Conservation (phyloP, 768 basidiomycete species). For the Boletus vermiculosoides region DNA sequence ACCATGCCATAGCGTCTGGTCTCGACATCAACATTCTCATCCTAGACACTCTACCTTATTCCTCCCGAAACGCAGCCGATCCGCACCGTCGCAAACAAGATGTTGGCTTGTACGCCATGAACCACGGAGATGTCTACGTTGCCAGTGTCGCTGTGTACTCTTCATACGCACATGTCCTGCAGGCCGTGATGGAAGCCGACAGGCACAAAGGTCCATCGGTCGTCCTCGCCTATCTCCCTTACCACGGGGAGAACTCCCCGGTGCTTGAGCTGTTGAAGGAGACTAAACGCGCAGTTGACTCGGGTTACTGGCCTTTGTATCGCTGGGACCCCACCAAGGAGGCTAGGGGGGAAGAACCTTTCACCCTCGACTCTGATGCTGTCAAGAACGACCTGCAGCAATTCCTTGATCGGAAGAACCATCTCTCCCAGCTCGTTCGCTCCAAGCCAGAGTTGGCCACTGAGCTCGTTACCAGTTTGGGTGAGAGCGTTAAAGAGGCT, state of each 20-base stretch:
- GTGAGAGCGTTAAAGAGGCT: slow-evolving; percentile 80
- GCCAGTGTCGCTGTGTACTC: slow-evolving; percentile 95
- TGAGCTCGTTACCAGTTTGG: slow-evolving; percentile 80
- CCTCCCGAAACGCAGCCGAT: slow-evolving; percentile 65
- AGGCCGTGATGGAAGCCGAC: slow-evolving; percentile 89
- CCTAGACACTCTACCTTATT: slow-evolving; percentile 90
- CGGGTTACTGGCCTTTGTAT: slow-evolving; percentile 98
- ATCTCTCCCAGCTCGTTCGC: slow-evolving; percentile 88
- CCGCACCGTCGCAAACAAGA: slow-evolving; percentile 88
- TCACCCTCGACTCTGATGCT: slow-evolving; percentile 88
- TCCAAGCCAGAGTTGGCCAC: slow-evolving; percentile 77
- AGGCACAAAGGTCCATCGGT: slow-evolving; percentile 86
- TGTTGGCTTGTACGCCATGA: slow-evolving; percentile 97
- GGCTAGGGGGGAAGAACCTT: slow-evolving; percentile 71
- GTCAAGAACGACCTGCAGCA: slow-evolving; percentile 91
- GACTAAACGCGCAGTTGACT: slow-evolving; percentile 94
- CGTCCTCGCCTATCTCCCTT: slow-evolving; percentile 92
- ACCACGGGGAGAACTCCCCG: slow-evolving; percentile 68
- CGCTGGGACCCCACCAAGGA: slow-evolving; percentile 95
- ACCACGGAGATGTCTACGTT: slow-evolving; percentile 95
- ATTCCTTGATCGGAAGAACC: slow-evolving; percentile 96
- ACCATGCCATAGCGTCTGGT: slow-evolving; percentile 89
- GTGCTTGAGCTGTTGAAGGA: slow-evolving; percentile 94
- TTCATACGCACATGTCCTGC: slow-evolving; percentile 91
- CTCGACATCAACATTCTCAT: slow-evolving; percentile 94